Conservation (phyloP, 2,329 filamentous ascomycete species). For the Diplodia mutila region DNA sequence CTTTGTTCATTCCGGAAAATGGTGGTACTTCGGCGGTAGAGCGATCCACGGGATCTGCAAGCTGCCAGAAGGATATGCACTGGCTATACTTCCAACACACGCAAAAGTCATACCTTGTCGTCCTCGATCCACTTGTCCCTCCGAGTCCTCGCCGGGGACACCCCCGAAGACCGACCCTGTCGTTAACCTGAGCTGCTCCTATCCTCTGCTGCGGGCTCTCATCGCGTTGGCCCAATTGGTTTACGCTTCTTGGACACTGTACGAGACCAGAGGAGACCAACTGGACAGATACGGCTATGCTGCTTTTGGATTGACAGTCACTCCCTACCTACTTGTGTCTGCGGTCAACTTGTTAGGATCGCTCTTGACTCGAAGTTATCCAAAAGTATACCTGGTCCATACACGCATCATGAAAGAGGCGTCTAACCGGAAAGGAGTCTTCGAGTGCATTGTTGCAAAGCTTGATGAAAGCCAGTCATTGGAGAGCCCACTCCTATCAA, state of each 20-base stretch:
- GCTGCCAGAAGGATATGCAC: not conserved
- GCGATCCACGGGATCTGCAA: not conserved
- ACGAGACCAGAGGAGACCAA: constrained; percentile 36
- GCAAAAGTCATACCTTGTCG: too few relatives aligned
- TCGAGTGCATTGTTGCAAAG: not conserved
- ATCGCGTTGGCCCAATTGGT: constrained; percentile 37
- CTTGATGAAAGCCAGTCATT: not conserved
- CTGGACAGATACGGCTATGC: constrained; percentile 41
- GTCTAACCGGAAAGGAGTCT: not conserved
- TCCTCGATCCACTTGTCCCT: not conserved
- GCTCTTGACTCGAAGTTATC: constrained; percentile 35
- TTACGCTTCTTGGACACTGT: constrained; percentile 36
- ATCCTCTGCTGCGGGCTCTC: constrained; percentile 34
- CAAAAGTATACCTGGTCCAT: constrained; percentile 36
- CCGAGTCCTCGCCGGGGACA: not conserved
- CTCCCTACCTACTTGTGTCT: constrained; percentile 44
- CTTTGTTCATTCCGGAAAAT: not conserved
- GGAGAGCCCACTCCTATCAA: not conserved
- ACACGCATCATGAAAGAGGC: not conserved
- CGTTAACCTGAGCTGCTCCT: constrained; percentile 29
- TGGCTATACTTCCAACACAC: not conserved
- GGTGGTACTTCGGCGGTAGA: not conserved
- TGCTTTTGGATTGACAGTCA: constrained; percentile 42
- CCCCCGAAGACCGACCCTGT: not conserved
- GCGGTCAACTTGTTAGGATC: constrained; percentile 40